Conservation (phyloP, 148 eudicot species). For the Fagopyrum homotropicum region DNA sequence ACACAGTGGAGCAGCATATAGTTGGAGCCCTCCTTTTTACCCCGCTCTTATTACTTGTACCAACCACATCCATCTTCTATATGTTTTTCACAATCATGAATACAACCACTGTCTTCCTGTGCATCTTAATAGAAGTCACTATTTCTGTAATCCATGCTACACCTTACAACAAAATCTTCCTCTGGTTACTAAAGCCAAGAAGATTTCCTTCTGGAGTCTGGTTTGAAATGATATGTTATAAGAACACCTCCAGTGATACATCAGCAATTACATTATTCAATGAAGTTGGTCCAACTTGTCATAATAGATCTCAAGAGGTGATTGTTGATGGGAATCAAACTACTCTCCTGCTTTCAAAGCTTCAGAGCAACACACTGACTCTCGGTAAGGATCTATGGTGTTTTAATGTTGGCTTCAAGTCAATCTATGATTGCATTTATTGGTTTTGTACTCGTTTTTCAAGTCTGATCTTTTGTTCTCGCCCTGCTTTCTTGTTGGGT, state of each 20-base stretch:
- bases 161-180: slow-evolving; percentile 60
- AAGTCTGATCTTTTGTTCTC: neutral
- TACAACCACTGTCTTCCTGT: slow-evolving; percentile 33
- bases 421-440: neutral
- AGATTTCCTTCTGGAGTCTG: slow-evolving; percentile 87
- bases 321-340: slow-evolving; percentile 21
- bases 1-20: slow-evolving; percentile 89
- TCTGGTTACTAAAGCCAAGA: slow-evolving; percentile 59
- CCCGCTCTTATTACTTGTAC: slow-evolving; percentile 74
- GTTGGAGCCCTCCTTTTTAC: slow-evolving; percentile 91
- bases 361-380: slow-evolving; percentile 59
- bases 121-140: slow-evolving; percentile 46
- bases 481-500: neutral
- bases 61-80: slow-evolving; percentile 90
- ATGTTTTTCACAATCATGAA: slow-evolving; percentile 74
- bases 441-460: neutral
- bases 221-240: slow-evolving; percentile 45
- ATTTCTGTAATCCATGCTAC: slow-evolving; percentile 77
- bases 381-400: slow-evolving; percentile 43
- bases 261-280: slow-evolving; percentile 16
- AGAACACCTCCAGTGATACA: slow-evolving; percentile 23
- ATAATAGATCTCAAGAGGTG: slow-evolving; percentile 22
- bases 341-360: slow-evolving; percentile 45
- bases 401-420: neutral
- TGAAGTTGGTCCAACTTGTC: slow-evolving; percentile 18